A percentile compares a stretch with the other conserved stretches of the same genome.
phyloP scores from a whole-genome alignment of 1,284 basidiomycete species.

The Ustilago hordei region DNA sequence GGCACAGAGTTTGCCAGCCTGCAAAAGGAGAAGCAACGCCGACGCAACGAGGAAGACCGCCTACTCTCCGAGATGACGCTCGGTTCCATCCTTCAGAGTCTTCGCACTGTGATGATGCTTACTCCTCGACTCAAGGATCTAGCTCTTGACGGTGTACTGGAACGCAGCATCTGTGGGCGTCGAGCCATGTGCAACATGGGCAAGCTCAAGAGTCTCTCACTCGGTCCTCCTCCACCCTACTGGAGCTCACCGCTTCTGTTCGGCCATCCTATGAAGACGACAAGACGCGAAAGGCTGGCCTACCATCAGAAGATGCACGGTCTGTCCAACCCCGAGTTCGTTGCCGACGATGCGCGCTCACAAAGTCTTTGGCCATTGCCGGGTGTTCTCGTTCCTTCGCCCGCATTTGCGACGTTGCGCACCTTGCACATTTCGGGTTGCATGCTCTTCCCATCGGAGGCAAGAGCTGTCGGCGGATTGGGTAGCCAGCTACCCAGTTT shows the following conservation, averaged over 20 bases:
- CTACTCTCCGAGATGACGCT: constrained; percentile 51
- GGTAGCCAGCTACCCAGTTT: constrained; percentile 49
- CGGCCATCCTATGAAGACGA: constrained; percentile 50
- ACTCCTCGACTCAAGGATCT: constrained; percentile 47
- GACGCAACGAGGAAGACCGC: constrained; percentile 48
- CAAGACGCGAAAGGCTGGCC: constrained; percentile 32
- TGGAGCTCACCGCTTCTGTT: constrained; percentile 58
- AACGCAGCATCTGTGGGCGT: constrained; percentile 50
- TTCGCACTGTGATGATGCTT: constrained; percentile 48
- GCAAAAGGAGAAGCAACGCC: constrained; percentile 33
- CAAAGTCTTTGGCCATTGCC: constrained; percentile 47
- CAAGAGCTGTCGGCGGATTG: constrained; percentile 48
- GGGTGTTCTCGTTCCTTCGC: constrained; percentile 45
- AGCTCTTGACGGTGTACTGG: constrained; percentile 54
- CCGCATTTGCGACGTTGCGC: constrained; percentile 45
- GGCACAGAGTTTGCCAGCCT: constrained; percentile 38
- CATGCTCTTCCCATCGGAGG: constrained; percentile 58
- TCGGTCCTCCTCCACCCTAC: constrained; percentile 56
- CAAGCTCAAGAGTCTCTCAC: constrained; percentile 54
- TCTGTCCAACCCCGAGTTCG: constrained; percentile 21
- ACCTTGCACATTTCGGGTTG: constrained; percentile 56
- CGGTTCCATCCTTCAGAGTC: constrained; percentile 44
- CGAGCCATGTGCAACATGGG: constrained; percentile 50
- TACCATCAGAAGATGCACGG: constrained; percentile 49
- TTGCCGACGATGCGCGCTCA: constrained; percentile 34